Evolutionary conservation across 1,284 basidiomycete genomes (phyloP), one percentile per base, ranked within the genome.

Genomic region (Schizophyllum commune): DNA sequence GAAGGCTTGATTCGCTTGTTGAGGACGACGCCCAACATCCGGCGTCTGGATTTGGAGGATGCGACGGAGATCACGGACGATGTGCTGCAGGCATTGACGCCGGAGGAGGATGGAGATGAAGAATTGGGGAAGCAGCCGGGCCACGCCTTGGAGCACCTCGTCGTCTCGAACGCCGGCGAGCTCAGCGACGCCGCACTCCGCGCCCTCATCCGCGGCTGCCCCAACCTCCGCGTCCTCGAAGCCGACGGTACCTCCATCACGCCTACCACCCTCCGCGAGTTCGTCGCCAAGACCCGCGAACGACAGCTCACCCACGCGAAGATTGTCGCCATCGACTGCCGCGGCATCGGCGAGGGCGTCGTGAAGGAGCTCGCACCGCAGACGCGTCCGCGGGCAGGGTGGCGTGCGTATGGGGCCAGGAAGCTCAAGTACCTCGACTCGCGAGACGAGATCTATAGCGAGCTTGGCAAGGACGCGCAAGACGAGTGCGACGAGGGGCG

Each of bases 31-130:
- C 89, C 90, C 0, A 71, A 78, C 61, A 84, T 98, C 57, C 78
- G 85, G 58, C 84, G 83, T 59, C 73, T 98, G 54, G 96, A 98
- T 70, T 75, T 98, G 33, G 96, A 97, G 70, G 89, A 92, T 63
- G 91, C 91, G 2, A 75, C 74, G 15, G 83, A 88, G 22, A 84
- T 96, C 58, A 88, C 83, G 1, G 93, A 97, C 72, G 75, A 76
- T 0, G 81, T 94, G 15, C 71, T 97, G 20, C 73, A 76, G 15
- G 78, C 79, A 1, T 74, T 96, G 54, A 92, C 89, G 0, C 89
- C 89, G 4, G 64, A 57, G 17, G 17, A 60, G 13, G 61, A 64
- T 13, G 56, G 62, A 56, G 34, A 27, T 52, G 57, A 55, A 20
- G 32, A 32, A 17, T 21, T 59, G 8, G 55, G 57, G 6, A 63